A percentile compares a stretch with the other conserved stretches of the same genome.
phyloP scores from a whole-genome alignment of 1,139 yeast species.

The Chernovozyma aurita region DNA sequence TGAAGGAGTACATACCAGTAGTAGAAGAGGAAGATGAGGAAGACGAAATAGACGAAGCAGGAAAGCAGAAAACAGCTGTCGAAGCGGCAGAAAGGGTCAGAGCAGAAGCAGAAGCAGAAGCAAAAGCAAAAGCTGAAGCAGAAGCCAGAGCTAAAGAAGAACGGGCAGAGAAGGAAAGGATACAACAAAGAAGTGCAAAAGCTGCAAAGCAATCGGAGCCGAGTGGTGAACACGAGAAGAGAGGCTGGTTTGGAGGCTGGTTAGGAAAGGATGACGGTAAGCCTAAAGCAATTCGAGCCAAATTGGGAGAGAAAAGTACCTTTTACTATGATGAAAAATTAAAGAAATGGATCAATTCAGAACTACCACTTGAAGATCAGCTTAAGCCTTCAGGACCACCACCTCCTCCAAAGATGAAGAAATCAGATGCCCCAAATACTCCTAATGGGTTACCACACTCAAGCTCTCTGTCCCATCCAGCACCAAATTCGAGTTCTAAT shows the following conservation, averaged over 20 bases:
- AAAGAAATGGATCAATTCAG: slow-evolving; percentile 81
- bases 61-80: slow-evolving; percentile 12
- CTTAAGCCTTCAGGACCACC: slow-evolving; percentile 59
- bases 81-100: slow-evolving; percentile 11
- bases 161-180: slow-evolving; percentile 4
- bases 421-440: slow-evolving; percentile 24
- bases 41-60: slow-evolving; percentile 22
- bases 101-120: slow-evolving; percentile 10
- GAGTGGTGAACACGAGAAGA: slow-evolving; percentile 1
- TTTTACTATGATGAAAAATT: slow-evolving; percentile 81
- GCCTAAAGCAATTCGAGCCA: slow-evolving; percentile 77
- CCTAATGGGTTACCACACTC: slow-evolving; percentile 14
- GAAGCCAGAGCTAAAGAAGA: slow-evolving; percentile 14
- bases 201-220: background rate
- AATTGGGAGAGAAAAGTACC: slow-evolving; percentile 73
- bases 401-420: slow-evolving; percentile 63
- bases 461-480: slow-evolving; percentile 9
- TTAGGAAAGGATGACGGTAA: slow-evolving; percentile 49
- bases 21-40: slow-evolving; percentile 46
- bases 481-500: slow-evolving; percentile 6
- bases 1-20: slow-evolving; percentile 40
- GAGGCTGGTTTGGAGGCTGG: slow-evolving; percentile 51
- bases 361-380: slow-evolving; percentile 68
- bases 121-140: slow-evolving; percentile 12
- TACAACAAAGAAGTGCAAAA: slow-evolving; percentile 3